These are phyloP conservation scores for Gelatoporia subvermispora DNA, from an alignment of 768 basidiomycete species.

Conservation along the genomic window DNA sequence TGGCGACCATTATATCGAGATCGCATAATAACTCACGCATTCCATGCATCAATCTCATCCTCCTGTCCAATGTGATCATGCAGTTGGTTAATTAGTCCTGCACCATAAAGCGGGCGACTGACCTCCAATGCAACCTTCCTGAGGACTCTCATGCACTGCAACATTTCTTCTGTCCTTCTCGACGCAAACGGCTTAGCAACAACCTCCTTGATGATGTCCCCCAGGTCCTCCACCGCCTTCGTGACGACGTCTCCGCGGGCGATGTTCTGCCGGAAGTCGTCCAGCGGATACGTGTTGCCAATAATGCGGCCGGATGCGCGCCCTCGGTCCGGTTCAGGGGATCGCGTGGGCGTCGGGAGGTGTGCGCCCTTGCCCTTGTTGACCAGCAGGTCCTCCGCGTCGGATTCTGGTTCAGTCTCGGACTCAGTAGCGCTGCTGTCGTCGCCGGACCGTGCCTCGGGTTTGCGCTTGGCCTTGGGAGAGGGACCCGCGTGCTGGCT, in stretches of 20 bases:
- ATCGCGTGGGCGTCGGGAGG: slow-evolving; percentile 46
- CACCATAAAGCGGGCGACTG: slow-evolving; percentile 13
- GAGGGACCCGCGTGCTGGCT: background rate
- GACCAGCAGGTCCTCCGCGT: slow-evolving; percentile 28
- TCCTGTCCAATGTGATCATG: slow-evolving; percentile 38
- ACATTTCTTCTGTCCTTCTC: slow-evolving; percentile 61
- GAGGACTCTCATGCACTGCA: slow-evolving; percentile 67
- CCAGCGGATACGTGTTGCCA: slow-evolving; percentile 65
- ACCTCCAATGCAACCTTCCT: slow-evolving; percentile 65
- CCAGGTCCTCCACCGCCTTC: slow-evolving; percentile 82
- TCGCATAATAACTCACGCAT: slow-evolving; percentile 42
- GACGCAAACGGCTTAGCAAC: slow-evolving; percentile 66
- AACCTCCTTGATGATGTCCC: slow-evolving; percentile 64
- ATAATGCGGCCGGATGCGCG: slow-evolving; percentile 71
- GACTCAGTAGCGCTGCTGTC: slow-evolving; percentile 43
- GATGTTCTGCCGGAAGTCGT: slow-evolving; percentile 72
- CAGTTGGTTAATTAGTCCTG: no score
- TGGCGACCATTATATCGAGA: background rate
- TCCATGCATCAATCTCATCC: slow-evolving; percentile 83
- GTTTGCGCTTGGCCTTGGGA: slow-evolving; percentile 12
- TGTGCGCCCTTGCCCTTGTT: slow-evolving; percentile 16
- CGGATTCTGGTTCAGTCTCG: slow-evolving; percentile 43
- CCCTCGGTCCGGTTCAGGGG: slow-evolving; percentile 38
- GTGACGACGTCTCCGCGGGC: slow-evolving; percentile 72
- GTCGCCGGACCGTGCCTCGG: no score